Evolutionary conservation across 176 grass and related monocot genomes (phyloP).

Genomic region (Aegilops sharonensis): DNA sequence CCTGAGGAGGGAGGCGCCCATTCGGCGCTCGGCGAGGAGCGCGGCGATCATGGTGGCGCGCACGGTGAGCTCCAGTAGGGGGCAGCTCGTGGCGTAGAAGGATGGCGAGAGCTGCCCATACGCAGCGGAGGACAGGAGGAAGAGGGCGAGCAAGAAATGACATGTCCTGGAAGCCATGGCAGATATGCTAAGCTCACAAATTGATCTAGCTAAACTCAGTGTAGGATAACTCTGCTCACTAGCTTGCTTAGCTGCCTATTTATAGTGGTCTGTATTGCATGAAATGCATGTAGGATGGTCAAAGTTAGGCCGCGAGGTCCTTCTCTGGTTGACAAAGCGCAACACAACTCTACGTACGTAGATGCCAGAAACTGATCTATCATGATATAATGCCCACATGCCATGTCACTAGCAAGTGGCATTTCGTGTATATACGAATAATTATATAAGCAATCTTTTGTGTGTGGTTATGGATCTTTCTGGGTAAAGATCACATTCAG

Average conservation of each 20-base stretch:
- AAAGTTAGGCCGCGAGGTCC: conserved; percentile 6
- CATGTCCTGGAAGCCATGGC: conserved; percentile 35
- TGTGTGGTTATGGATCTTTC: background rate
- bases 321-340: background rate
- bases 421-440: background rate
- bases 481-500: background rate
- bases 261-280: background rate
- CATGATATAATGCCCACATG: background rate
- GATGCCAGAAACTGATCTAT: background rate
- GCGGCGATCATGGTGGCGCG: conserved; percentile 38
- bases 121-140: conserved; percentile 32
- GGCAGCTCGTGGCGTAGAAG: conserved; percentile 61
- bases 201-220: background rate
- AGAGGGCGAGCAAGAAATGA: conserved; percentile 33
- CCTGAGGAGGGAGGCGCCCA: conserved; percentile 74
- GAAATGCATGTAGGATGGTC: background rate
- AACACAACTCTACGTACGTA: background rate
- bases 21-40: conserved; percentile 45
- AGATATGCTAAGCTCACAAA: background rate
- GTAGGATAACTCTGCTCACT: background rate
- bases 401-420: background rate
- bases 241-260: background rate
- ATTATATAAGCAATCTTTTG: background rate
- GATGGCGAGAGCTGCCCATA: conserved; percentile 49
- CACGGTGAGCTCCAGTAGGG: conserved; percentile 38